Conservation (phyloP, 257 asterid species). For the Anisodus tanguticus region DNA sequence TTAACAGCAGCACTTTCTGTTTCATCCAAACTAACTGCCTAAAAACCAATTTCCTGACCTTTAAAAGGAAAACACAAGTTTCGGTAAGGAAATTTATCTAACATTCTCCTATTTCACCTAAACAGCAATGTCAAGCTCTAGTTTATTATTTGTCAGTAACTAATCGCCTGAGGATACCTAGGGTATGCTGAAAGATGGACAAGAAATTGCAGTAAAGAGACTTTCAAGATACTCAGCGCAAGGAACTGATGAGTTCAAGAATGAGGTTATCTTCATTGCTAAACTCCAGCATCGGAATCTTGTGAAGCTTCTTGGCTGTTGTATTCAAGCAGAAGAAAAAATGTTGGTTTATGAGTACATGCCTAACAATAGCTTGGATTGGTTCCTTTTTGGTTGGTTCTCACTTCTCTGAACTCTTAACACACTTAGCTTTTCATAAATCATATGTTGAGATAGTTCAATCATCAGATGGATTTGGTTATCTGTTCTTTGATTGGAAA, state of each 20-base stretch:
- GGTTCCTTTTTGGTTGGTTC: conserved; percentile 7
- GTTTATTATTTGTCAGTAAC: not conserved
- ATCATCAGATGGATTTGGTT: not conserved
- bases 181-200: not conserved
- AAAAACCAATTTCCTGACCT: too few species aligned
- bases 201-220: not conserved
- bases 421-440: not conserved
- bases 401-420: not conserved
- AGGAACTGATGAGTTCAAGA: not conserved
- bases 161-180: not conserved
- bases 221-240: conserved; percentile 1
- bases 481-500: not conserved
- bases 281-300: conserved; percentile 2
- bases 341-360: conserved; percentile 15
- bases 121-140: not conserved
- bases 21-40: too few species aligned
- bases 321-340: not conserved
- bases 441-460: not conserved
- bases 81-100: not conserved
- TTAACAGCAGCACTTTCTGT: too few species aligned
- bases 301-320: not conserved
- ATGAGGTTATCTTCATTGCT: conserved; percentile 21
- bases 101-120: not conserved
- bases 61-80: too few species aligned
- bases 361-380: conserved; percentile 6